Evolutionary conservation across 2,329 filamentous ascomycete genomes (phyloP).

Genomic region (Epichloe hybrida): DNA sequence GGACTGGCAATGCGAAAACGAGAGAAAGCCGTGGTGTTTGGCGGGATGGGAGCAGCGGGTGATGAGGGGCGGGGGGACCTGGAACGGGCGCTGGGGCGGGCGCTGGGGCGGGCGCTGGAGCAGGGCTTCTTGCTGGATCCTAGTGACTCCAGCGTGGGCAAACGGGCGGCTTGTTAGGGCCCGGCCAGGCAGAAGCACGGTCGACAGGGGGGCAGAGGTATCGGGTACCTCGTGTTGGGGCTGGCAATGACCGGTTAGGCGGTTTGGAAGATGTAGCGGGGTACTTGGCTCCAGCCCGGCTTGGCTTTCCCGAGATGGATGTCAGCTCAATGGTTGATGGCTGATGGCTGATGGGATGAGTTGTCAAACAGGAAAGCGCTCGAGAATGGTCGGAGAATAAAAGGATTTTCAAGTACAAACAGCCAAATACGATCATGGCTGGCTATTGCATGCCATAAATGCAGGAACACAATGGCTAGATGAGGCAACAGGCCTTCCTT

Average conservation of each 20-base stretch:
- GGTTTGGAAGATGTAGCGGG: background rate
- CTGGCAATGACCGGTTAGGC: background rate
- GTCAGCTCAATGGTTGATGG: background rate
- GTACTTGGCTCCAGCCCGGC: background rate
- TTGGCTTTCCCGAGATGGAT: background rate
- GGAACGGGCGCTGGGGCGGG: background rate
- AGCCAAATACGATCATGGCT: background rate
- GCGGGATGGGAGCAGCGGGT: constrained; percentile 1
- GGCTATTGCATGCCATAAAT: constrained; percentile 12
- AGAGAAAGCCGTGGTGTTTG: background rate
- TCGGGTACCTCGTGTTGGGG: background rate
- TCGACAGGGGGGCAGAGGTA: background rate
- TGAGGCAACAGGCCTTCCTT: constrained; percentile 3
- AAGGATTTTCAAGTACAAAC: background rate
- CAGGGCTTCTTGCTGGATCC: background rate
- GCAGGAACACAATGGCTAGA: constrained; percentile 13
- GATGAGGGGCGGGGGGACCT: background rate
- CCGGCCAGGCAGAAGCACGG: constrained; percentile 7
- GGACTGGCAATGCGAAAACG: background rate
- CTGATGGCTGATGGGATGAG: background rate
- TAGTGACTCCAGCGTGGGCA: background rate
- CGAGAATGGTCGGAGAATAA: background rate
- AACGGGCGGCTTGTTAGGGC: constrained; percentile 1
- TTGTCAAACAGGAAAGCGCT: background rate
- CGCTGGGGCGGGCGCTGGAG: background rate